phyloP scores from a whole-genome alignment of 495 filamentous ascomycete species.

The Letharia columbiana region DNA sequence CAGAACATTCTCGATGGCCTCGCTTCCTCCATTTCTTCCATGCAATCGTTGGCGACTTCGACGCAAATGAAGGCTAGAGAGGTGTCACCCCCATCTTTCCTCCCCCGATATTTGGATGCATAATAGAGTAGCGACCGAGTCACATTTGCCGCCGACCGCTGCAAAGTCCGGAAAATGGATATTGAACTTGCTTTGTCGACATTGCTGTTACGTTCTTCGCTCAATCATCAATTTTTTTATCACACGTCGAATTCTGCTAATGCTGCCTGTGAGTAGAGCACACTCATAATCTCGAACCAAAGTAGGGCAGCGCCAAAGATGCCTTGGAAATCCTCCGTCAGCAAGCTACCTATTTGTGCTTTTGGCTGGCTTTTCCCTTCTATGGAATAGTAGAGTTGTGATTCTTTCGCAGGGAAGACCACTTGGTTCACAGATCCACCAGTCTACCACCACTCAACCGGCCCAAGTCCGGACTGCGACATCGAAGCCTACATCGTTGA shows the following conservation, averaged over 20 bases:
- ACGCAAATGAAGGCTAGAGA: neutral
- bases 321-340: neutral
- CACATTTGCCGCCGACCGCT: neutral
- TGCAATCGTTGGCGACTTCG: neutral
- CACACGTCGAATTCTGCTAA: neutral
- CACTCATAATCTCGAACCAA: neutral
- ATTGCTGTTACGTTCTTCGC: neutral
- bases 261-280: neutral
- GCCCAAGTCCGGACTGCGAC: slow-evolving; percentile 44
- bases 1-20: neutral
- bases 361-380: neutral
- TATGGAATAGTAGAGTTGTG: neutral
- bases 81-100: neutral
- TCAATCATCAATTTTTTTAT: neutral
- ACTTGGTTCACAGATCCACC: neutral
- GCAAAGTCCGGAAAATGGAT: neutral
- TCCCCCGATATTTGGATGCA: neutral
- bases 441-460: slow-evolving; percentile 42
- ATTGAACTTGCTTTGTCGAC: neutral
- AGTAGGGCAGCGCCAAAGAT: neutral
- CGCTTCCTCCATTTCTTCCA: neutral
- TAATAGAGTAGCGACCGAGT: neutral
- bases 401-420: neutral
- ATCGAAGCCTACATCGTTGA: slow-evolving; percentile 40
- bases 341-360: neutral